Evolutionary conservation across 2,329 filamentous ascomycete species (phyloP), one percentile per base, ranked within the genome.

Genomic region (Fusarium floridanum): DNA sequence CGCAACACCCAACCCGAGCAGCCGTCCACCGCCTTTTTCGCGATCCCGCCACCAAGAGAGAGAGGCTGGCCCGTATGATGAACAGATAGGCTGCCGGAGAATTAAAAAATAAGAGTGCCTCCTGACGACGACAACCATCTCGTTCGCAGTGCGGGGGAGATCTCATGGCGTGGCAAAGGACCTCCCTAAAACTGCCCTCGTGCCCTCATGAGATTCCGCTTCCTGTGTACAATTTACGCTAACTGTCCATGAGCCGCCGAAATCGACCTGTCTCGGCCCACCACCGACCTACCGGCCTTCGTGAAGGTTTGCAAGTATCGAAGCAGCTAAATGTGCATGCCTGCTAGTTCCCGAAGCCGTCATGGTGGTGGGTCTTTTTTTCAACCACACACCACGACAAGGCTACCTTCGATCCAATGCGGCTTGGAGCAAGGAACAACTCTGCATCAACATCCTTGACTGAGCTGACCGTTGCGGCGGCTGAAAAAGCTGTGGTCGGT

Each of bases 301-400:
- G 5, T 34, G 32, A 34, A 34, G 32, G 32, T 14, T 34, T 34
- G 32, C 32, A 34, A 34, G 32, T 34, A 34, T 34, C 32, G 32
- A 34, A 34, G 32, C 32, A 14, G 32, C 32, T 34, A 34, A 34
- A 34, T 34, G 32, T 34, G 11, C 32, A 34, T 34, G 32, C 32
- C 32, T 34, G 32, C 32, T 34, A 34, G 32, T 34, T 34, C 32
- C 32, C 32, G 32, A 34, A 34, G 32, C 32, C 32, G 32, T 45
- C 41, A 45, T 45, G 61, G 70, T 70, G 67, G 76, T 75, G 77
- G 75, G 71, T 62, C 62, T 12, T 72, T 32, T 50, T 55, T 79
- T 76, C 74, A 77, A 81, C 79, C 65, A 81, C 80, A 77, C 76
- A 73, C 77, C 72, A 77, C 59, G 67, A 71, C 74, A 70, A 71